Evolutionary conservation across 2,329 filamentous ascomycete species (phyloP).

Genomic region (Tolypocladium capitatum): DNA sequence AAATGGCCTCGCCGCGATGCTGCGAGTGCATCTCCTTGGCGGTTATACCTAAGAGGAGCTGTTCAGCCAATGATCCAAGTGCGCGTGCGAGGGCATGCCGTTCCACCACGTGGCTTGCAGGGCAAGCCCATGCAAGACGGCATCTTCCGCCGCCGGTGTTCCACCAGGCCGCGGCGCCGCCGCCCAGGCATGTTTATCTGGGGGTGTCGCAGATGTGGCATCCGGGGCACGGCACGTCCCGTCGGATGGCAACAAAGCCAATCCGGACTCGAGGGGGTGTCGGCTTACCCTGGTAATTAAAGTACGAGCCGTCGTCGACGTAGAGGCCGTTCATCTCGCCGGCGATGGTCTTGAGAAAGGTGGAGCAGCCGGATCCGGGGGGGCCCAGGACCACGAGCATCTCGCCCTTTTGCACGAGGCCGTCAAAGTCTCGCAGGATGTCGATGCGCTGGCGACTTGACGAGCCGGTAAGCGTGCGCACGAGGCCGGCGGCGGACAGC

Average conservation of each 20-base stretch:
- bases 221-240: constrained; percentile 4
- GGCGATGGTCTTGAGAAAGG: constrained; percentile 71
- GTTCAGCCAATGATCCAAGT: constrained; percentile 2
- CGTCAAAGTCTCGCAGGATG: constrained; percentile 55
- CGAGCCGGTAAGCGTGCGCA: constrained; percentile 33
- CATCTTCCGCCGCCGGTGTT: constrained; percentile 2
- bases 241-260: neutral
- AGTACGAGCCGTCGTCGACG: constrained; percentile 54
- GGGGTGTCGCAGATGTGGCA: neutral
- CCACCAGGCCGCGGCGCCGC: constrained; percentile 1
- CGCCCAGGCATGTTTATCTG: constrained; percentile 1
- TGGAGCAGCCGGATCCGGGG: constrained; percentile 65
- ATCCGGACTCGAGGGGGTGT: too few relatives aligned
- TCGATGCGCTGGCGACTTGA: constrained; percentile 45
- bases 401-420: constrained; percentile 55
- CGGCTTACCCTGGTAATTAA: constrained; percentile 64
- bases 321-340: constrained; percentile 73
- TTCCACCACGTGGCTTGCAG: neutral
- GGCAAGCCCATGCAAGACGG: neutral
- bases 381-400: constrained; percentile 66
- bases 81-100: neutral
- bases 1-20: constrained; percentile 77
- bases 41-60: constrained; percentile 35
- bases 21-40: constrained; percentile 62
- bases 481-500: constrained; percentile 32